Conservation (phyloP, 768 basidiomycete species). For the Cyclocybe aegerita region DNA sequence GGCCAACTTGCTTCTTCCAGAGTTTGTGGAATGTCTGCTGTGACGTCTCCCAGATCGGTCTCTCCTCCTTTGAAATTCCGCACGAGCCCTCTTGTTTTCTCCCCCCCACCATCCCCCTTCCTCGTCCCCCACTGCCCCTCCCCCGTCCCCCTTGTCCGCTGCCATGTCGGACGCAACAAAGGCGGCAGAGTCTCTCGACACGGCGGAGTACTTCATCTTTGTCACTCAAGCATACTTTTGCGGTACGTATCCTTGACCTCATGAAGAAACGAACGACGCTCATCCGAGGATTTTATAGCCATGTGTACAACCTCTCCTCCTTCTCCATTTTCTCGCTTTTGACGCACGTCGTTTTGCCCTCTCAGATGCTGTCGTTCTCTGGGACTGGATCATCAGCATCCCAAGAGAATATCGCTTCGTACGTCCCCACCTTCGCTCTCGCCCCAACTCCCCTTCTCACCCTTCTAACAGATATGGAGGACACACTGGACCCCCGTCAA, state of each 20-base stretch:
- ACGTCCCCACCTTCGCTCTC: constrained; percentile 21
- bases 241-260: constrained; percentile 52
- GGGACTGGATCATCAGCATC: constrained; percentile 84
- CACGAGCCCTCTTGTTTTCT: constrained; percentile 35
- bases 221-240: constrained; percentile 84
- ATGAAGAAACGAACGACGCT: constrained; percentile 23
- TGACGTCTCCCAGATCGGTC: constrained; percentile 27
- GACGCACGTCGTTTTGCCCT: constrained; percentile 22
- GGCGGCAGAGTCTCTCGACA: constrained; percentile 35
- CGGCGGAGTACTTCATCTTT: constrained; percentile 76
- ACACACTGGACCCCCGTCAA: constrained; percentile 85
- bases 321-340: constrained; percentile 26
- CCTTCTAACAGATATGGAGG: constrained; percentile 65
- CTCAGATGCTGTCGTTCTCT: constrained; percentile 76
- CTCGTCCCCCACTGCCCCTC: constrained; percentile 18
- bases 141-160: constrained; percentile 18
- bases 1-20: constrained; percentile 42
- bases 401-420: constrained; percentile 80
- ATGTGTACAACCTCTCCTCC: constrained; percentile 55
- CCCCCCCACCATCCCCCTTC: constrained; percentile 30
- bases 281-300: constrained; percentile 43
- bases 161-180: constrained; percentile 18
- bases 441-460: constrained; percentile 20
- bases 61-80: constrained; percentile 24
- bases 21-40: constrained; percentile 45